Evolutionary conservation across 23 red algal species (phyloP), one percentile per base, ranked within the genome.

Genomic region (Gracilariopsis chorda): DNA sequence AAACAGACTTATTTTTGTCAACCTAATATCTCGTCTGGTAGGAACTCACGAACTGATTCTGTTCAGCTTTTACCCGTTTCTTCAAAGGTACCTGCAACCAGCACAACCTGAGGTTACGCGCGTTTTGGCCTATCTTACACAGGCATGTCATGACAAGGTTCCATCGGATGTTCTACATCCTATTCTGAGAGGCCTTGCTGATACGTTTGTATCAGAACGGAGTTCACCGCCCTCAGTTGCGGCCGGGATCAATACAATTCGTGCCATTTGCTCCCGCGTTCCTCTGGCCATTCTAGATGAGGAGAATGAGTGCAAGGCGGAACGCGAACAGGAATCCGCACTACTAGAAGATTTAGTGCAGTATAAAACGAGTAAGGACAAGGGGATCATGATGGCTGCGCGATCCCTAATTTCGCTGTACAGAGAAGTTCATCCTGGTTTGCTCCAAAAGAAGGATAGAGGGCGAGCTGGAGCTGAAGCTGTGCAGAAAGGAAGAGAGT

Each of bases 361-460:
- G 43, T 98, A 93, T 41, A 89, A 90, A 33, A 61, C 51, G n/a
- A 78, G 72, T 28, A 88, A 93, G 16, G 87, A 95, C 77, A 95
- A 93, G 71, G 92, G 96, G n/a, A 81, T 98, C n/a, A 91, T 91
- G 73, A 95, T 95, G 93, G 96, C 92, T 11, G 96, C 96, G 3
- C 83, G 96, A 29, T 88, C 84, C 1, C 65, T 98, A 19, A 75
- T 98, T 52, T 72, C 52, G 16, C 58, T 98, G 25, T 98, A 95
- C 65, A 94, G 96, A 77, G 78, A 91, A 13, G 79, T 98, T 5
- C 14, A 93, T 47, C 96, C 96, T 21, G 35, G 62, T 59, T 72
- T 95, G 70, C 51, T 98, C 8, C 78, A 79, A 21, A 88, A 88
- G 90, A 88, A 84, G 74, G 93, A 96, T 45, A 92, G 96, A 13